Evolutionary conservation across 2,329 filamentous ascomycete species (phyloP), one percentile per base, ranked within the genome.

Genomic region (Seiridium cupressi): DNA sequence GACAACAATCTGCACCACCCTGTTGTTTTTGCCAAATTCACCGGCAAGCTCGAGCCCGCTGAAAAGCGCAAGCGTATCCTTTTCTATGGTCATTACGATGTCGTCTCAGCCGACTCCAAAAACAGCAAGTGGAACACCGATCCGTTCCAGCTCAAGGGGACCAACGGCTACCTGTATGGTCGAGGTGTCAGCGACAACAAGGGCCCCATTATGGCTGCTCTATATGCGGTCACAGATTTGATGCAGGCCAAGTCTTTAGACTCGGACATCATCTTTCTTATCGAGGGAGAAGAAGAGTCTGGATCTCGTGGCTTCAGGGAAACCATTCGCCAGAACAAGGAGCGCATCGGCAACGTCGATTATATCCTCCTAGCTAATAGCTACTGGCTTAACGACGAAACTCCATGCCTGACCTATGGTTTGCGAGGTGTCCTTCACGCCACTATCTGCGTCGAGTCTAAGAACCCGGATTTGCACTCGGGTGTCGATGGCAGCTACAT

Each of bases 151-250:
- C 83, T 98, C 70, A 89, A 89, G 55, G 95, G 95, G 3, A 86
- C 92, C 59, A 93, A 97, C 68, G 94, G 95, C 0, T 98, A 94
- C 72, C 80, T 98, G 1, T 98, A 99, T 65, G 95, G 95, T 2
- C 90, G 95, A 68, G 95, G 95, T n/a, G 91, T 96, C 11, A 96
- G 93, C 53, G 95, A 99, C 74, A 98, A 99, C 78, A 99, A 99
- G 74, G 95, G 96, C 0, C 95, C 95, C 0, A 92, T 97, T 62
- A 86, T 99, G 70, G 94, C 96, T 1, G 95, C 95, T 1, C 83
- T 99, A 0, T 98, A 96, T 70, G 95, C 94, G 0, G 94, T 96
- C 1, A 92, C 94, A 0, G 94, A 98, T 68, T 79, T 99, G 3
- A 87, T 91, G 64, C 89, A 94, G 64, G 87, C 90, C n/a, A 92